phyloP scores from a whole-genome alignment of 805 yeast species.

The Schwanniomyces yamadae region DNA sequence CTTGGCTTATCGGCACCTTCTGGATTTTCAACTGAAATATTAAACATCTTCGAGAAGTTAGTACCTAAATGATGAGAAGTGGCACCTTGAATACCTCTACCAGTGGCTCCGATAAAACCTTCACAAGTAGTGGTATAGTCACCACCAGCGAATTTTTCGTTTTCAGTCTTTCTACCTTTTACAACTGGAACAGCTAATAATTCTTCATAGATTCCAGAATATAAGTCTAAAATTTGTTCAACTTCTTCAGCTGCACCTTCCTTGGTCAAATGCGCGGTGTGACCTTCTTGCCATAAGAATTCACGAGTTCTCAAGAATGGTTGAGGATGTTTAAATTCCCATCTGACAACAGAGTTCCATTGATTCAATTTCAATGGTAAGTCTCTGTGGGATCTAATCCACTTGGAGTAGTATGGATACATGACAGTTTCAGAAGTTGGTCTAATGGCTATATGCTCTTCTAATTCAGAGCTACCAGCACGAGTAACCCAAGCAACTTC shows the following conservation, averaged over 20 bases:
- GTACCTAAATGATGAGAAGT: slow-evolving; percentile 98
- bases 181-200: slow-evolving; percentile 96
- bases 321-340: slow-evolving; percentile 99
- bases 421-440: slow-evolving; percentile 99
- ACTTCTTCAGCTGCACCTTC: slow-evolving; percentile 86
- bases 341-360: slow-evolving; percentile 99
- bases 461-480: slow-evolving; percentile 92
- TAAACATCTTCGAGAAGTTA: slow-evolving; percentile 98
- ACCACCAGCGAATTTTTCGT: slow-evolving; percentile 99
- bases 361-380: slow-evolving; percentile 94
- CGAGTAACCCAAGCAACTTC: slow-evolving; percentile 99
- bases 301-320: slow-evolving; percentile 98
- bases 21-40: slow-evolving; percentile 93
- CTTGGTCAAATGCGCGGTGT: slow-evolving; percentile 88
- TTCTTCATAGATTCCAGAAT: slow-evolving; percentile 82
- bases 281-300: slow-evolving; percentile 99
- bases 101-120: slow-evolving; percentile 96
- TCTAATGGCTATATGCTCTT: slow-evolving; percentile 98
- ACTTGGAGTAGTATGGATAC: slow-evolving; percentile 99
- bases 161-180: slow-evolving; percentile 93
- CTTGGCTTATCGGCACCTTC: slow-evolving; percentile 85
- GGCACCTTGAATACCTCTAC: slow-evolving; percentile 99
- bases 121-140: slow-evolving; percentile 92
- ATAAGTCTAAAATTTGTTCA: slow-evolving; percentile 77
- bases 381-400: slow-evolving; percentile 98